phyloP scores from a whole-genome alignment of 257 asterid genomes.

The Solanum neorickii region DNA sequence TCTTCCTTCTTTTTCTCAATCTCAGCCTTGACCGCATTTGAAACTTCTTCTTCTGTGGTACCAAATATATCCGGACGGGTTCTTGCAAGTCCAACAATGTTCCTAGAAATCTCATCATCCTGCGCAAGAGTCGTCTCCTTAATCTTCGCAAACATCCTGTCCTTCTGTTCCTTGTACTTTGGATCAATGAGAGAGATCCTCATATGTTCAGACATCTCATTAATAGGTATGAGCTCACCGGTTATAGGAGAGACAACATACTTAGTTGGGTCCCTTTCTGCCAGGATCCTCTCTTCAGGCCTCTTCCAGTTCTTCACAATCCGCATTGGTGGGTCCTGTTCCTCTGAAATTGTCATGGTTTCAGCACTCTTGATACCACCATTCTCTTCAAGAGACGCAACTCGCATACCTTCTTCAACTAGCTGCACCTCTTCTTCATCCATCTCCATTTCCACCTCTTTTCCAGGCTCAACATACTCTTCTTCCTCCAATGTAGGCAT shows the following conservation, averaged over 20 bases:
- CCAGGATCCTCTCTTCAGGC: slow-evolving; percentile 80
- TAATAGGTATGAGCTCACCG: slow-evolving; percentile 70
- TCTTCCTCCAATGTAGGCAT: slow-evolving; percentile 58
- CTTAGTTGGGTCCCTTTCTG: slow-evolving; percentile 86
- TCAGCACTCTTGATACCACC: slow-evolving; percentile 34
- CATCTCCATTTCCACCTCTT: slow-evolving; percentile 97
- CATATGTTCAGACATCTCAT: slow-evolving; percentile 97
- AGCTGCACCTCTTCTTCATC: slow-evolving; percentile 95
- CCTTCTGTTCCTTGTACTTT: slow-evolving; percentile 91
- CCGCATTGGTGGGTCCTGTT: slow-evolving; percentile 83
- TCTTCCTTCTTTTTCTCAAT: slow-evolving; percentile 89
- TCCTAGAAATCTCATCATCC: slow-evolving; percentile 89
- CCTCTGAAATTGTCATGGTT: slow-evolving; percentile 33
- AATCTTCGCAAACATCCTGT: slow-evolving; percentile 96
- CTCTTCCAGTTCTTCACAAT: slow-evolving; percentile 93
- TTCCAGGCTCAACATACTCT: slow-evolving; percentile 68
- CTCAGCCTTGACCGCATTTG: slow-evolving; percentile 93
- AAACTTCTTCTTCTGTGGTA: slow-evolving; percentile 95
- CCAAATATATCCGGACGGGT: slow-evolving; percentile 96
- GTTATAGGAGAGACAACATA: slow-evolving; percentile 84
- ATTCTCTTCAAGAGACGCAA: slow-evolving; percentile 69
- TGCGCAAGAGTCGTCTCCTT: slow-evolving; percentile 90
- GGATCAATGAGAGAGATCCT: slow-evolving; percentile 95
- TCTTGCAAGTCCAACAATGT: slow-evolving; percentile 89
- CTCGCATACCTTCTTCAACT: slow-evolving; percentile 91